phyloP scores from a whole-genome alignment of 768 basidiomycete genomes.

The Podaxis sp. region DNA sequence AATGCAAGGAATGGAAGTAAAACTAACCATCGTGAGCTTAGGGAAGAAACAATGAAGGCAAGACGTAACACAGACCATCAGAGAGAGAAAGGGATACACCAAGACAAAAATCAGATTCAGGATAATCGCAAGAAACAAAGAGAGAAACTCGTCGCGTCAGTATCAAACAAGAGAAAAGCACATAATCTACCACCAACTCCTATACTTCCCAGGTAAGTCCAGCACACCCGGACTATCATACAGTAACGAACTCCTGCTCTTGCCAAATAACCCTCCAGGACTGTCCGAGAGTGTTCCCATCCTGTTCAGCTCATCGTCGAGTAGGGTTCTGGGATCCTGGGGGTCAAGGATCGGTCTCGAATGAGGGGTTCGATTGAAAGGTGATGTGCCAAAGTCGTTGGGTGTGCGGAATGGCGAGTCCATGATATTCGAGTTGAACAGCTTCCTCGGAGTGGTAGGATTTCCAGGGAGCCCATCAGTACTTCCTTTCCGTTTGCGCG shows the following conservation, averaged over 20 bases:
- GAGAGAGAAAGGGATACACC: neutral
- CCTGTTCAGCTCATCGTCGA: conserved; percentile 73
- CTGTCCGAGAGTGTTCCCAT: conserved; percentile 53
- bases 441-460: conserved; percentile 38
- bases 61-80: neutral
- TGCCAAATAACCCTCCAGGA: conserved; percentile 67
- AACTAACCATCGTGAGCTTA: neutral
- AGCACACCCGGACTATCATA: conserved; percentile 72
- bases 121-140: conserved; percentile 1
- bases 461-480: conserved; percentile 24
- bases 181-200: conserved; percentile 46
- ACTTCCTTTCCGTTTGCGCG: conserved; percentile 33
- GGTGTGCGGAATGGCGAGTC: conserved; percentile 43
- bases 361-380: conserved; percentile 45
- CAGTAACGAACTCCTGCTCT: conserved; percentile 49
- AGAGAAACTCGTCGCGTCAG: conserved; percentile 1
- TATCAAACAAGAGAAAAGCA: neutral
- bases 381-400: conserved; percentile 26
- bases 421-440: conserved; percentile 34
- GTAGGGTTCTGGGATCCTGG: conserved; percentile 62
- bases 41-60: neutral
- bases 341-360: conserved; percentile 63
- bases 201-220: conserved; percentile 54
- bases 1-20: neutral
- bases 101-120: neutral